These are phyloP conservation scores for Fraxinus paxiana DNA, from an alignment of 305 asterid species.

Conservation along the genomic window DNA sequence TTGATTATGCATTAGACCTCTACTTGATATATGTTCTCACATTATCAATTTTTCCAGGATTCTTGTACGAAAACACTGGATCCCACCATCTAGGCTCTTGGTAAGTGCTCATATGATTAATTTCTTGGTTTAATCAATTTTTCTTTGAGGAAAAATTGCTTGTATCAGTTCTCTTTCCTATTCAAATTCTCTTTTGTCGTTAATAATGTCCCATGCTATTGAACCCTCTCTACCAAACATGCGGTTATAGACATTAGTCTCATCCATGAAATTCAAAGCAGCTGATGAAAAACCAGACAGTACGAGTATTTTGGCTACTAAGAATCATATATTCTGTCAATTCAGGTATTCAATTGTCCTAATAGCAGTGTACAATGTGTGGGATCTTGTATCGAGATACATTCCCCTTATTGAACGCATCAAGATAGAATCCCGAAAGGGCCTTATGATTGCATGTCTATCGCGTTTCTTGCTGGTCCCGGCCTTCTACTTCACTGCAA, in stretches of 20 bases:
- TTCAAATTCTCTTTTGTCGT: neutral
- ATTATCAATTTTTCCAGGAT: conserved; percentile 81
- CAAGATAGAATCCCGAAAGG: conserved; percentile 52
- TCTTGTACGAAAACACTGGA: conserved; percentile 82
- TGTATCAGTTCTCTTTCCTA: neutral
- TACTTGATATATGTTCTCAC: conserved; percentile 59
- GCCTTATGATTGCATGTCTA: conserved; percentile 40
- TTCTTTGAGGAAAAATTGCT: neutral
- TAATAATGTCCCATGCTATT: neutral
- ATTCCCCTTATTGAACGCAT: conserved; percentile 46
- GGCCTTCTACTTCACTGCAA: conserved; percentile 85
- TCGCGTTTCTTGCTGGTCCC: conserved; percentile 70
- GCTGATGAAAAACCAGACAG: neutral
- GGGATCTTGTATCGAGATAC: conserved; percentile 70
- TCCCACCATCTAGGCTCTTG: conserved; percentile 68
- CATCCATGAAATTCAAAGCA: neutral
- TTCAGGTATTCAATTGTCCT: conserved; percentile 69
- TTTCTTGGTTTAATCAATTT: neutral
- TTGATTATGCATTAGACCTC: conserved; percentile 55
- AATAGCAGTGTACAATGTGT: conserved; percentile 69
- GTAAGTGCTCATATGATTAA: conserved; percentile 36
- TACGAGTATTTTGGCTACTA: neutral
- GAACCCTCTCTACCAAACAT: neutral
- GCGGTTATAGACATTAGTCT: neutral
- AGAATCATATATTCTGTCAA: neutral